Evolutionary conservation across 1,139 yeast species (phyloP), one percentile per base, ranked within the genome.

Genomic region (Yamadazyma aaseri): DNA sequence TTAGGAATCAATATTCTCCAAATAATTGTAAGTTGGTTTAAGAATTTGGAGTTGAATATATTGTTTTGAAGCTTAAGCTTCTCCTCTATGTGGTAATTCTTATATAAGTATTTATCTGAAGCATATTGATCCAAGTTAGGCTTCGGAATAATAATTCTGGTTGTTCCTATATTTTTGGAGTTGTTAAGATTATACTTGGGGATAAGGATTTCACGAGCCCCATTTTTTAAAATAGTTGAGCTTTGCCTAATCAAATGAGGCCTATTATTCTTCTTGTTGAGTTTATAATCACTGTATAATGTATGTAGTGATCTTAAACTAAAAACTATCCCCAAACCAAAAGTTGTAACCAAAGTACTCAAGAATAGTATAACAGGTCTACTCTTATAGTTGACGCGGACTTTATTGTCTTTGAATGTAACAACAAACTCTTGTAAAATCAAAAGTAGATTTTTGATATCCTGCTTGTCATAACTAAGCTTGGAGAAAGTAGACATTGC

Each of bases 1-100:
- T 76, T 76, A 1, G 97, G 97, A 7, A 89, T 81, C 46, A 90
- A 66, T 29, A 90, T 85, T 46, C 79, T 73, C 86, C 95, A 85
- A 28, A 90, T 76, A 21, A 90, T 86, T 22, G 70, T 63, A 44
- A 87, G 65, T 61, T 89, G 95, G 43, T 78, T 76, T 42, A 86
- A 60, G 49, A 87, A 86, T 49, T 74, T 75, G 24, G 87, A 81
- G 53, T 82, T 78, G 44, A 82, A 67, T 10, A 78, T 45, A 42
- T 56, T 69, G 42, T 53, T 64, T 35, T 51, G 61, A 46, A 46
- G 52, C 40, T 58, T 58, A 33, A 58, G 41, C 36, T 51, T 55
- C 47, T 66, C 70, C 35, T 66, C 70, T 32, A 67, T 58, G 33
- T 60, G 51, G 36, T 73, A 74, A 45, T 72, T 73, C 46, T 80